Conservation (phyloP, 768 basidiomycete species). For the Tephrocybe sp. region DNA sequence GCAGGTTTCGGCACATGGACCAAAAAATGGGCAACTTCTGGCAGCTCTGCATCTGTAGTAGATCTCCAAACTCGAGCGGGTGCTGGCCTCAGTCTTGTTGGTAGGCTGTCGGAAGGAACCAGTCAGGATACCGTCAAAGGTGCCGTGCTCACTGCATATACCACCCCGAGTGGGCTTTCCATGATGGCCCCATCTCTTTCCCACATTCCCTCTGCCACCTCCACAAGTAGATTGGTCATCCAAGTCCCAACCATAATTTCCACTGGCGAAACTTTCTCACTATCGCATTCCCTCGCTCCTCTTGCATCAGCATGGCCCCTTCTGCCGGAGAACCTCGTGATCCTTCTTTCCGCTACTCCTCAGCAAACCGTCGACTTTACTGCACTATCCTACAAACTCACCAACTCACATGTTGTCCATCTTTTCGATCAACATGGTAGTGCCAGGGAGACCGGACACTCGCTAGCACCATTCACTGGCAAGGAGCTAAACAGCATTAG, state of each 20-base stretch:
- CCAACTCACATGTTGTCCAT: conserved; percentile 73
- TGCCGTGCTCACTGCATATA: conserved; percentile 72
- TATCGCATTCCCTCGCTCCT: conserved; percentile 75
- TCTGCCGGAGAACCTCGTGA: conserved; percentile 62
- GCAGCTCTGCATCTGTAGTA: conserved; percentile 51
- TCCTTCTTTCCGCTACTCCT: conserved; percentile 82
- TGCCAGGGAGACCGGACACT: conserved; percentile 70
- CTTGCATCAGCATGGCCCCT: conserved; percentile 58
- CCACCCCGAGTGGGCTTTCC: conserved; percentile 79
- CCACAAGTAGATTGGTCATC: conserved; percentile 69
- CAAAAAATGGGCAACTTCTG: conserved; percentile 55
- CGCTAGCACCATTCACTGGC: conserved; percentile 35
- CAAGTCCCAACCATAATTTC: conserved; percentile 79
- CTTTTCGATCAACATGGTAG: conserved; percentile 86
- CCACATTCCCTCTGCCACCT: conserved; percentile 62
- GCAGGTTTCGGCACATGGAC: conserved; percentile 77
- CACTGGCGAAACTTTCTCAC: conserved; percentile 59
- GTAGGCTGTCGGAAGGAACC: conserved; percentile 76
- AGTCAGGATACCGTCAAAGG: conserved; percentile 62
- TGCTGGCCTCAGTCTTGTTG: conserved; percentile 77
- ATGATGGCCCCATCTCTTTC: conserved; percentile 78
- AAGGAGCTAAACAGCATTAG: conserved; percentile 26
- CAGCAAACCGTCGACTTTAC: conserved; percentile 82
- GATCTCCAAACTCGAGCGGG: conserved; percentile 81
- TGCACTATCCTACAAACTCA: conserved; percentile 67